Evolutionary conservation across 2,329 filamentous ascomycete species (phyloP).

Genomic region (Colletotrichum brevisporum): DNA sequence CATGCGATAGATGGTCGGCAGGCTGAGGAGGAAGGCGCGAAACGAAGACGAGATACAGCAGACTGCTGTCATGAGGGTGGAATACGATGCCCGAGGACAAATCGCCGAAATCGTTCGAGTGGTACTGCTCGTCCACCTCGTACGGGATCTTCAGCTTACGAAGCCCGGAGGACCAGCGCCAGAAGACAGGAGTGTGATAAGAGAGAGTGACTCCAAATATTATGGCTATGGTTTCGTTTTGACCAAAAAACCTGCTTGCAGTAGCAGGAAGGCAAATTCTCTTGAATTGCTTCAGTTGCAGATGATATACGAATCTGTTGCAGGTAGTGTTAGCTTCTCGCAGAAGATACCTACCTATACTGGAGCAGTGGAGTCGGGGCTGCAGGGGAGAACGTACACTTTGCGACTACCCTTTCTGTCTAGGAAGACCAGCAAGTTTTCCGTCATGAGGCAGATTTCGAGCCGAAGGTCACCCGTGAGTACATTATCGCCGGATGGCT

Average conservation of each 20-base stretch:
- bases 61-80: slow-evolving; percentile 6
- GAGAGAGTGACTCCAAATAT: neutral
- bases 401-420: neutral
- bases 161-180: slow-evolving; percentile 23
- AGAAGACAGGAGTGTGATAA: neutral
- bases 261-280: slow-evolving; percentile 4
- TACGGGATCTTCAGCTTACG: neutral
- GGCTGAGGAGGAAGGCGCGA: neutral
- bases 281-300: slow-evolving; percentile 6
- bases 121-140: neutral
- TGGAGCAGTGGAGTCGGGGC: neutral
- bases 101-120: neutral
- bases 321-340: neutral
- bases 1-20: neutral
- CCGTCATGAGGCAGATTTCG: neutral
- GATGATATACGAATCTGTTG: slow-evolving; percentile 19
- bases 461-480: slow-evolving; percentile 18
- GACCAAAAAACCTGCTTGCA: neutral
- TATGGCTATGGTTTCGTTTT: slow-evolving; percentile 7
- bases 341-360: no score
- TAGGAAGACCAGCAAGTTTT: neutral
- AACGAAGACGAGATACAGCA: slow-evolving; percentile 1
- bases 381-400: slow-evolving; percentile 15
- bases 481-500: neutral
- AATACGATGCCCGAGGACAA: neutral